phyloP scores from a whole-genome alignment of 108 stramenopile genomes.

The Mayamaea pseudoterrestris region DNA sequence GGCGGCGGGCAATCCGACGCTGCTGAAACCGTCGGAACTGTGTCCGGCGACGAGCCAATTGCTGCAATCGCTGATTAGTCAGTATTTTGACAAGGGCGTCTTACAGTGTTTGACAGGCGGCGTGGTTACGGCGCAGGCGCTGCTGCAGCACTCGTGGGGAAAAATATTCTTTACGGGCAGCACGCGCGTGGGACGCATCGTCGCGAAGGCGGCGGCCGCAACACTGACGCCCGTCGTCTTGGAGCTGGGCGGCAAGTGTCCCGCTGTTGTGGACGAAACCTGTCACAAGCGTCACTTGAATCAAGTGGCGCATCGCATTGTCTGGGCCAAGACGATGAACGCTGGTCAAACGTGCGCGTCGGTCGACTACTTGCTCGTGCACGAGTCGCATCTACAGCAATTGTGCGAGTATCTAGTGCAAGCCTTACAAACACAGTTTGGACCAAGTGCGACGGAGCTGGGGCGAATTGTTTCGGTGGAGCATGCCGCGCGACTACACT shows the following conservation, averaged over 20 bases:
- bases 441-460: constrained; percentile 18
- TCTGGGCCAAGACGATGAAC: constrained; percentile 65
- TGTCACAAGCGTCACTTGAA: no score
- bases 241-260: constrained; percentile 91
- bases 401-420: constrained; percentile 1
- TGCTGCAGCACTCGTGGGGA: constrained; percentile 56
- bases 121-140: constrained; percentile 33
- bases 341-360: constrained; percentile 84
- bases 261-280: constrained; percentile 51
- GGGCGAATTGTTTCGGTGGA: constrained; percentile 24
- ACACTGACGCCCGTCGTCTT: constrained; percentile 77
- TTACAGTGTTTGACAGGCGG: constrained; percentile 64
- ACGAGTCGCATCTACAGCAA: constrained; percentile 3
- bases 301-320: constrained; percentile 43
- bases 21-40: constrained; percentile 77
- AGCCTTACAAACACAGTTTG: constrained; percentile 16
- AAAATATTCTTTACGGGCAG: constrained; percentile 86
- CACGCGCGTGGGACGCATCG: constrained; percentile 43
- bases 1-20: constrained; percentile 72
- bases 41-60: constrained; percentile 21
- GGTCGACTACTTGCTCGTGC: constrained; percentile 53
- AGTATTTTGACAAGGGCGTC: constrained; percentile 53
- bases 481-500: constrained; percentile 27
- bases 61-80: constrained; percentile 22
- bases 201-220: constrained; percentile 63